phyloP scores from a whole-genome alignment of 805 yeast species.

The Lachancea sp. region DNA sequence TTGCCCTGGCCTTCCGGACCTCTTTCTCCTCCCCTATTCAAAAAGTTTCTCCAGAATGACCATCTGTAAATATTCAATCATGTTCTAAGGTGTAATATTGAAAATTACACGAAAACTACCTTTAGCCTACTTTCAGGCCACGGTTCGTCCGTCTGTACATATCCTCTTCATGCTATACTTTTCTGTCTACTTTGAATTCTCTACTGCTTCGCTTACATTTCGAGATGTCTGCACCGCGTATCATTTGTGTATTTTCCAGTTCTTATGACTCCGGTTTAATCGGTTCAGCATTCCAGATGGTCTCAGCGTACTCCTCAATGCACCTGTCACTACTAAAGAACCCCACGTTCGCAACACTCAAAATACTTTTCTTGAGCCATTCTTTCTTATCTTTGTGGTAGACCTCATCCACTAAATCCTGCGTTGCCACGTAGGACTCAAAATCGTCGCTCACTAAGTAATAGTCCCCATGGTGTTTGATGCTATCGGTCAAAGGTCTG shows the following conservation, averaged over 20 bases:
- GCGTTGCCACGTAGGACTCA: constrained; percentile 79
- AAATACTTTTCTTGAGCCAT: constrained; percentile 74
- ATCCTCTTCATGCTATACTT: too few relatives aligned
- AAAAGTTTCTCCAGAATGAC: too few relatives aligned
- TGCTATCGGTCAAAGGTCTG: constrained; percentile 59
- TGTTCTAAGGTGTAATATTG: too few relatives aligned
- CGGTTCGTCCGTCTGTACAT: too few relatives aligned
- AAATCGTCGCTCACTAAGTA: constrained; percentile 87
- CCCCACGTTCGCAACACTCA: constrained; percentile 87
- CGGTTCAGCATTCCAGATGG: constrained; percentile 90
- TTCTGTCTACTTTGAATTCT: too few relatives aligned
- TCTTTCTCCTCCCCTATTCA: too few relatives aligned
- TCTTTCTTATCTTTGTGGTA: constrained; percentile 53
- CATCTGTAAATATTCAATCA: too few relatives aligned
- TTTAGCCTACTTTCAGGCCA: too few relatives aligned
- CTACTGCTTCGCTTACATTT: too few relatives aligned
- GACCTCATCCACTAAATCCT: constrained; percentile 64
- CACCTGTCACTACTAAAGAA: constrained; percentile 89
- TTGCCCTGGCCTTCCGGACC: too few relatives aligned
- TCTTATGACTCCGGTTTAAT: constrained; percentile 19
- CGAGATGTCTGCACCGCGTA: neutral
- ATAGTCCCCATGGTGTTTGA: constrained; percentile 71
- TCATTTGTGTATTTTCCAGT: neutral
- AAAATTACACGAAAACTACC: too few relatives aligned
- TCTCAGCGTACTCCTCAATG: constrained; percentile 85